These are phyloP conservation scores for Apostasia ramifera DNA, from an alignment of 106 monocot species.

Conservation along the genomic window DNA sequence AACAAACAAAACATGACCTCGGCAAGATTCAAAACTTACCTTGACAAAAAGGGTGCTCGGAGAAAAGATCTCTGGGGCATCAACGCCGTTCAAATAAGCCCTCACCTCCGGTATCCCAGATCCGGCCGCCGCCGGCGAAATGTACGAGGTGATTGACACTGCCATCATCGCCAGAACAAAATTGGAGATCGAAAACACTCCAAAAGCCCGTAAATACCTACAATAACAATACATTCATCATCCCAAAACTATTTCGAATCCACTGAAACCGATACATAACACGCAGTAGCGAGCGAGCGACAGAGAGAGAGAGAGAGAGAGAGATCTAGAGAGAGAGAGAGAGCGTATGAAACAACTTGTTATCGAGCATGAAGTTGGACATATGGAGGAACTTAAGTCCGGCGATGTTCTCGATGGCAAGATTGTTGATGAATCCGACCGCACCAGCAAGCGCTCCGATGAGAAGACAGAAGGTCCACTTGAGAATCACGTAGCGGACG, in stretches of 20 bases:
- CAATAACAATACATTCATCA: background rate
- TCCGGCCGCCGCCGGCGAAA: conserved; percentile 72
- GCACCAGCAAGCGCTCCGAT: conserved; percentile 36
- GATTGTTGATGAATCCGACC: conserved; percentile 74
- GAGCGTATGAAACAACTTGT: conserved; percentile 20
- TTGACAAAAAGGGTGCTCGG: conserved; percentile 59
- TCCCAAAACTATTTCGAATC: background rate
- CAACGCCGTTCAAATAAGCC: conserved; percentile 89
- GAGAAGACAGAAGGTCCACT: conserved; percentile 80
- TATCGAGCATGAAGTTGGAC: conserved; percentile 64
- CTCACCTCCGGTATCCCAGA: conserved; percentile 90
- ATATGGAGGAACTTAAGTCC: conserved; percentile 63
- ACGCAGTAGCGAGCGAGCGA: background rate
- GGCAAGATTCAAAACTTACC: conserved; percentile 25
- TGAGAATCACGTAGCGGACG: conserved; percentile 52
- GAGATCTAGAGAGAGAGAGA: background rate
- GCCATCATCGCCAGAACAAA: conserved; percentile 58
- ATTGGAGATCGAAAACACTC: conserved; percentile 55
- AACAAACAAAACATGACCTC: background rate
- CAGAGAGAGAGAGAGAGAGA: background rate
- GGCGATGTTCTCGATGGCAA: conserved; percentile 84
- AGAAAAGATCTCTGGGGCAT: conserved; percentile 59
- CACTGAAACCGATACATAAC: background rate
- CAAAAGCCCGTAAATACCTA: conserved; percentile 62
- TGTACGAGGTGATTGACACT: conserved; percentile 42